phyloP scores from a whole-genome alignment of 805 yeast species.

The Cyberlindnera maritima region DNA sequence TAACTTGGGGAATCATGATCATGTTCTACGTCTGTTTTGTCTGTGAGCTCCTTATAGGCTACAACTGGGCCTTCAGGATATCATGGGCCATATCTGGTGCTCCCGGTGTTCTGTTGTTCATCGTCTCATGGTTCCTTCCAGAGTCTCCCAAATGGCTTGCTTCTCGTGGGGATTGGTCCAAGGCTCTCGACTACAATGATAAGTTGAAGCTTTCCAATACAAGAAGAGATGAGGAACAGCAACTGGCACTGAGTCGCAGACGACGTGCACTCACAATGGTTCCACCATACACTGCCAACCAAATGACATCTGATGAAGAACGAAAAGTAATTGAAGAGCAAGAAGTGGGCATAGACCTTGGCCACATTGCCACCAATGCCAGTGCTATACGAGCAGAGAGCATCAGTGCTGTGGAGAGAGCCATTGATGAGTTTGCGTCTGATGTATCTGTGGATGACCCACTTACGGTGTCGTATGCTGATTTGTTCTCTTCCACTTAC shows the following conservation, averaged over 20 bases:
- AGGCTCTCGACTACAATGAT: slow-evolving; percentile 33
- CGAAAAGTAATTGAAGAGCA: slow-evolving; percentile 1
- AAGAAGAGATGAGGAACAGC: not conserved
- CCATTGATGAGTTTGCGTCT: slow-evolving; percentile 5
- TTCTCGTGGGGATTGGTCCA: slow-evolving; percentile 33
- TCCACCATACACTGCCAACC: not conserved
- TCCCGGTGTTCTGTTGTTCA: slow-evolving; percentile 45
- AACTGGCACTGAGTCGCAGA: not conserved
- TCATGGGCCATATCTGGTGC: slow-evolving; percentile 61
- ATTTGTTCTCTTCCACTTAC: slow-evolving; percentile 34
- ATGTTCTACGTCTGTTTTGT: slow-evolving; percentile 51
- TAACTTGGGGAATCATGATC: slow-evolving; percentile 56
- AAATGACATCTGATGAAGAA: not conserved
- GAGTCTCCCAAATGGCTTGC: slow-evolving; percentile 63
- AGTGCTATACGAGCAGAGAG: not conserved
- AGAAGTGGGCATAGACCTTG: too few relatives aligned
- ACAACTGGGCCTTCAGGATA: slow-evolving; percentile 54
- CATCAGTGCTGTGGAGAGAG: not conserved
- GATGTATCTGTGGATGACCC: slow-evolving; percentile 25
- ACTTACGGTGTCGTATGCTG: slow-evolving; percentile 29
- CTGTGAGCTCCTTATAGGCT: slow-evolving; percentile 37
- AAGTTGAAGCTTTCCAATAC: slow-evolving; percentile 18
- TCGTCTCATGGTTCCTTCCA: slow-evolving; percentile 41
- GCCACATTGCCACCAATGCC: not conserved
- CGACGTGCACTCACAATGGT: too few relatives aligned